These are phyloP conservation scores for Triglochin maritima DNA, from an alignment of 106 monocot genomes.

Conservation along the genomic window DNA sequence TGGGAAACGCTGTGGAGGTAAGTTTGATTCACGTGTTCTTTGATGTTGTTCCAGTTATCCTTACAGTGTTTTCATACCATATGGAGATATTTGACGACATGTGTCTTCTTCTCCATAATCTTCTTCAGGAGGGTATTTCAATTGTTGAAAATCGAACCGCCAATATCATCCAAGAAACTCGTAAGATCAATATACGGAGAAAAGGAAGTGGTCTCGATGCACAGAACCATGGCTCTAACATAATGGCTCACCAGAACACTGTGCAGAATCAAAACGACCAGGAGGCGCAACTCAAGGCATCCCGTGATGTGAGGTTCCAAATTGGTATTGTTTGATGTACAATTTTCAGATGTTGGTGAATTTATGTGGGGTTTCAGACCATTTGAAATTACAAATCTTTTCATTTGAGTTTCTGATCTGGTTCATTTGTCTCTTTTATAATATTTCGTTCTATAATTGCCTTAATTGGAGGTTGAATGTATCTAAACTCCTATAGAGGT, in stretches of 20 bases:
- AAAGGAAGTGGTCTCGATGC: slow-evolving; percentile 23
- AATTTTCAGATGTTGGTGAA: not conserved
- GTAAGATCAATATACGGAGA: slow-evolving; percentile 69
- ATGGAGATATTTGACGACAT: no score
- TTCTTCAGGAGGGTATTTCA: slow-evolving; percentile 58
- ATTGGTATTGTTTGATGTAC: slow-evolving; percentile 21
- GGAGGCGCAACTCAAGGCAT: slow-evolving; percentile 69
- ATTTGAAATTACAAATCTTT: no score
- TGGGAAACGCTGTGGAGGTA: slow-evolving; percentile 70
- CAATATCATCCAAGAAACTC: slow-evolving; percentile 44
- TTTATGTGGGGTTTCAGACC: no score
- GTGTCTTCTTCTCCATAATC: not conserved
- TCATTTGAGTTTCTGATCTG: no score
- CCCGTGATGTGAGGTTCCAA: slow-evolving; percentile 81
- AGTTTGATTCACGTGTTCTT: slow-evolving; percentile 1
- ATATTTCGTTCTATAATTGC: no score
- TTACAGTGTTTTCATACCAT: no score
- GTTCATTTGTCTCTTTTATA: no score
- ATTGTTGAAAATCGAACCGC: slow-evolving; percentile 65
- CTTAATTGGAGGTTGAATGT: no score
- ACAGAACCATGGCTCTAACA: not conserved
- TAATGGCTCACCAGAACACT: not conserved
- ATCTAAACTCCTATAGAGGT: no score
- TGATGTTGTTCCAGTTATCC: not conserved
- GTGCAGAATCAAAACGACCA: slow-evolving; percentile 28